Evolutionary conservation across 2,329 filamentous ascomycete genomes (phyloP), one percentile per base, ranked within the genome.

Genomic region (Botryotinia convoluta): DNA sequence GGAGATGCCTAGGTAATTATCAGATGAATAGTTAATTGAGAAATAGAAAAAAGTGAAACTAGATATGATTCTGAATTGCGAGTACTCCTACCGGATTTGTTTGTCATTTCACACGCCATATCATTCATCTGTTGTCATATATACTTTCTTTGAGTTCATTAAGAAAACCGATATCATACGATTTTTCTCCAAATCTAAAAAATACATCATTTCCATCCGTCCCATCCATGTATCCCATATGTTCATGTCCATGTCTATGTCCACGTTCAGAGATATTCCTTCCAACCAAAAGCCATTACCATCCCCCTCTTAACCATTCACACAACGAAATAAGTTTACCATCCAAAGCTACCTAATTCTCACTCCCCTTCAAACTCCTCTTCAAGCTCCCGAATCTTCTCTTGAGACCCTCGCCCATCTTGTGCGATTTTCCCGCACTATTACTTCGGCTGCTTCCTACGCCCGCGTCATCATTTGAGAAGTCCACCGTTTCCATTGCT

Each of bases 341-440:
- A 37, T 22, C 10, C 37, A n/a, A n/a, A 65, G n/a, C n/a, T 29
- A 45, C 22, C 45, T 37, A 29, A 29, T 54, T 26, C 9, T 44
- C 45, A 20, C 57, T 62, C 22, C 64, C 51, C 62, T 79, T 77
- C 69, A 78, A 79, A 75, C 83, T 85, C 71, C 83, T 82, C 63
- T 86, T 83, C 70, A 90, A 78, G 77, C 86, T 88, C 39, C 87
- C 87, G 70, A 89, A 84, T 26, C 87, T 84, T 60, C 84, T 82
- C 82, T 86, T 89, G 60, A 90, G 77, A 3, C 86, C 87, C 42
- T 88, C 85, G 20, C 84, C 82, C 12, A 89, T 57, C 39, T 74
- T 76, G 16, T 69, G 51, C 9, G 64, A 29, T 70, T 44, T 82
- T 81, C 85, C 83, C 0, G 84, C 84, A 0, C 83, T 84, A 44